Evolutionary conservation across 1,139 yeast species (phyloP).

Genomic region (Insectozyma bohioensis): DNA sequence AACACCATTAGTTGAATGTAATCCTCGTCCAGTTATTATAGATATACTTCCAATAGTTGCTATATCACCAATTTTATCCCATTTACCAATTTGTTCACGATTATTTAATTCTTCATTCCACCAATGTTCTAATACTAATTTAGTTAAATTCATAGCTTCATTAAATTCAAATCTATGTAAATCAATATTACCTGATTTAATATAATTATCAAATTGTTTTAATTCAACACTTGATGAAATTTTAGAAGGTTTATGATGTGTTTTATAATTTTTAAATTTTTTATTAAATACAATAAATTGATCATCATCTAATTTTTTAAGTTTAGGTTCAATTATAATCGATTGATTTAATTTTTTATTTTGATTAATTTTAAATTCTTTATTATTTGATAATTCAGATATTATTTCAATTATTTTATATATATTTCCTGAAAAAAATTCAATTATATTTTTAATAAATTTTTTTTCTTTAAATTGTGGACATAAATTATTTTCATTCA

Average conservation of each 20-base stretch:
- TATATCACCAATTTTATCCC: conserved; percentile 27
- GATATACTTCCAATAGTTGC: conserved; percentile 38
- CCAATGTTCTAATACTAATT: conserved; percentile 44
- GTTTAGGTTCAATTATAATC: not conserved
- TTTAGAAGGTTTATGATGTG: not conserved
- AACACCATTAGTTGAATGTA: conserved; percentile 56
- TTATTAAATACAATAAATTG: conserved; percentile 1
- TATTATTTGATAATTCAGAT: conserved; percentile 8
- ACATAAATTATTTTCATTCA: too few species aligned
- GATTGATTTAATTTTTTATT: conserved; percentile 2
- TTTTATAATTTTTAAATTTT: conserved; percentile 2
- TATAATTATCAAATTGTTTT: conserved; percentile 7
- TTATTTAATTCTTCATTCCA: conserved; percentile 49
- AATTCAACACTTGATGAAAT: conserved; percentile 1
- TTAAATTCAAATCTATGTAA: conserved; percentile 50
- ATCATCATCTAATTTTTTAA: conserved; percentile 5
- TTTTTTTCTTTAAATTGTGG: too few species aligned
- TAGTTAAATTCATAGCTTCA: conserved; percentile 40
- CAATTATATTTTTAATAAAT: conserved; percentile 38
- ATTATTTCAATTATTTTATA: conserved; percentile 28
- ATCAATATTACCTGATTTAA: conserved; percentile 36
- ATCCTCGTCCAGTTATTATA: conserved; percentile 61
- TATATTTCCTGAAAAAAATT: conserved; percentile 41
- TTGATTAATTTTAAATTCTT: not conserved
- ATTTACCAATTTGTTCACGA: conserved; percentile 40